A percentile compares a stretch with the other conserved stretches of the same genome.
Evolutionary conservation across 768 basidiomycete genomes (phyloP).

Genomic region (Boletus subparvulus): DNA sequence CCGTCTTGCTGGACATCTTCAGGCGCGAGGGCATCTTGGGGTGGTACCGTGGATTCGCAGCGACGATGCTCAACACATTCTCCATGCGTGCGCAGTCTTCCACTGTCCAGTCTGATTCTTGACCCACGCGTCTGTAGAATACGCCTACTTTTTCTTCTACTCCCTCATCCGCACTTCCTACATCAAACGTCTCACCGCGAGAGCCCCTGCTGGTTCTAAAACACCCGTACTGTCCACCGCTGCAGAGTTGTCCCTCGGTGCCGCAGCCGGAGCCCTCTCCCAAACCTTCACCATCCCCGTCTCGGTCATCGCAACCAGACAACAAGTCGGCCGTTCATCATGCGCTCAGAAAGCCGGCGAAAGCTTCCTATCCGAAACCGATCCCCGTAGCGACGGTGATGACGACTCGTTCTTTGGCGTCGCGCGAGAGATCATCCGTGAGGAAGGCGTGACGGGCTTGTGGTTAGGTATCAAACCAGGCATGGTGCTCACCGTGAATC

Average conservation of each 20-base stretch:
- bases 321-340: constrained; percentile 72
- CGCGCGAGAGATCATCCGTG: constrained; percentile 81
- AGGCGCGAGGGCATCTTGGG: constrained; percentile 80
- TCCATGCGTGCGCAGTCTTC: constrained; percentile 68
- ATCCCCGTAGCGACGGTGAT: constrained; percentile 4
- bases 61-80: constrained; percentile 98
- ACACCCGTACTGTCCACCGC: constrained; percentile 65
- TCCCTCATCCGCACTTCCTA: constrained; percentile 85
- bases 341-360: background rate
- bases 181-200: constrained; percentile 64
- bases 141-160: constrained; percentile 99
- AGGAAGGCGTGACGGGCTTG: constrained; percentile 83
- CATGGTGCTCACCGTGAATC: constrained; percentile 94
- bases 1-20: constrained; percentile 68
- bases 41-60: constrained; percentile 88
- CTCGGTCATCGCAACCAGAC: constrained; percentile 94
- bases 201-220: constrained; percentile 59
- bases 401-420: constrained; percentile 80
- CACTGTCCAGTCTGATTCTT: background rate
- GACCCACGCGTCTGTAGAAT: constrained; percentile 57
- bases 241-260: constrained; percentile 85
- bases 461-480: constrained; percentile 94
- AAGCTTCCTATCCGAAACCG: background rate
- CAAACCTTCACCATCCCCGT: constrained; percentile 99
- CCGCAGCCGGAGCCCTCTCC: constrained; percentile 88